Conservation (phyloP, 192 early-diverging fungal species). For the Umbelopsis ramanniana region DNA sequence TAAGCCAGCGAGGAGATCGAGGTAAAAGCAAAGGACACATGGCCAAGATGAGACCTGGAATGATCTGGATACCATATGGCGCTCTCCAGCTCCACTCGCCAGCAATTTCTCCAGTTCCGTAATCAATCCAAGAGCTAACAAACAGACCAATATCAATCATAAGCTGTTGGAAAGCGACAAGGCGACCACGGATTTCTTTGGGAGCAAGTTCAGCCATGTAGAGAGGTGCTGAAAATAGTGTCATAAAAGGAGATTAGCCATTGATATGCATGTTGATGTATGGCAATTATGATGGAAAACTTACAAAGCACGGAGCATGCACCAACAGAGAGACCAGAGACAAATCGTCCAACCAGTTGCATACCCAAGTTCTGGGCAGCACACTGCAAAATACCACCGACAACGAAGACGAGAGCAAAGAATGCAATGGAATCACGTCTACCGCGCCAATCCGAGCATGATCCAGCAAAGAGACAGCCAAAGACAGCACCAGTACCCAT, state of each 20-base stretch:
- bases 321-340: constrained; percentile 55
- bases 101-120: constrained; percentile 19
- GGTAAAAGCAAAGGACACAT: constrained; percentile 74
- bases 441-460: constrained; percentile 49
- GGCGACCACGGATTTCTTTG: constrained; percentile 77
- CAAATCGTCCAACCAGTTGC: constrained; percentile 54
- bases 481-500: constrained; percentile 70
- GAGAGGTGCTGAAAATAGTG: constrained; percentile 16
- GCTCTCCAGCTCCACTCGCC: constrained; percentile 65
- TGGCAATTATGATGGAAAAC: neutral
- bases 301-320: constrained; percentile 42
- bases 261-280: no score
- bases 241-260: no score
- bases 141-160: constrained; percentile 69
- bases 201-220: constrained; percentile 79
- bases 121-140: constrained; percentile 35
- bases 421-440: constrained; percentile 49
- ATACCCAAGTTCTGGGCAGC: constrained; percentile 49
- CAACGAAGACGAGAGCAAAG: constrained; percentile 54
- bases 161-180: constrained; percentile 83
- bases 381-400: constrained; percentile 58
- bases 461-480: constrained; percentile 59
- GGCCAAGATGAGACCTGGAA: constrained; percentile 76
- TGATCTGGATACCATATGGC: constrained; percentile 80
- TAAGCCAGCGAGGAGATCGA: constrained; percentile 83